Evolutionary conservation across 495 filamentous ascomycete genomes (phyloP).

Genomic region (Xylaria bambusicola): DNA sequence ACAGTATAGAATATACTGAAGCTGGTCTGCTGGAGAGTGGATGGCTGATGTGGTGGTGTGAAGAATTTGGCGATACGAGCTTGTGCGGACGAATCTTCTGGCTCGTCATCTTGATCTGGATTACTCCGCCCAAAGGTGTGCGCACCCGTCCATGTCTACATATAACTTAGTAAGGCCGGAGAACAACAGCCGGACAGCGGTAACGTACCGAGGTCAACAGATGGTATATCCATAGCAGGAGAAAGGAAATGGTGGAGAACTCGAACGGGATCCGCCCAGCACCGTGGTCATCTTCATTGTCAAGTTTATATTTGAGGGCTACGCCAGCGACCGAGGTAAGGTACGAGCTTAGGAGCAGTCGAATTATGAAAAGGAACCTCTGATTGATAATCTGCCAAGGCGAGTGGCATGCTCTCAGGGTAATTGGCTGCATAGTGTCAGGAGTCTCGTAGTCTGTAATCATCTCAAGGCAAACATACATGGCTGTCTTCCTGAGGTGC

Average conservation of each 20-base stretch:
- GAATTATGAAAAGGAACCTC: constrained; percentile 40
- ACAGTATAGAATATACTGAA: constrained; percentile 56
- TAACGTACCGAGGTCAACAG: constrained; percentile 33
- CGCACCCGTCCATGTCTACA: constrained; percentile 50
- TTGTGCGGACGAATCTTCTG: background rate
- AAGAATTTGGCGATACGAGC: constrained; percentile 33
- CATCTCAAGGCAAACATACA: constrained; percentile 28
- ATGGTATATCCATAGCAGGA: constrained; percentile 48
- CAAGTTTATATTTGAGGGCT: constrained; percentile 45
- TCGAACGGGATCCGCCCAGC: constrained; percentile 47
- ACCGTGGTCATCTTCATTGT: constrained; percentile 30
- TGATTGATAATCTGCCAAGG: constrained; percentile 49
- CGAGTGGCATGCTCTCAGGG: constrained; percentile 54
- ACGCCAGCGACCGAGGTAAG: constrained; percentile 41
- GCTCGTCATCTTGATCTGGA: constrained; percentile 22
- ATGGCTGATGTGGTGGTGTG: constrained; percentile 40
- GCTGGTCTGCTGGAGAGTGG: constrained; percentile 36
- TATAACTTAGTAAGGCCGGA: background rate
- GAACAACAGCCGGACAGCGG: background rate
- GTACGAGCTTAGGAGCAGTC: constrained; percentile 45
- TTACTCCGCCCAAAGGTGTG: constrained; percentile 47
- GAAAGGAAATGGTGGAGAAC: constrained; percentile 47
- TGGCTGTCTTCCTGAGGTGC: constrained; percentile 30
- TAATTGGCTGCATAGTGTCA: constrained; percentile 44
- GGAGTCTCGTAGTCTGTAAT: background rate